Evolutionary conservation across 2,329 filamentous ascomycete genomes (phyloP).

Genomic region (Aspergillus brunneoviolaceus): DNA sequence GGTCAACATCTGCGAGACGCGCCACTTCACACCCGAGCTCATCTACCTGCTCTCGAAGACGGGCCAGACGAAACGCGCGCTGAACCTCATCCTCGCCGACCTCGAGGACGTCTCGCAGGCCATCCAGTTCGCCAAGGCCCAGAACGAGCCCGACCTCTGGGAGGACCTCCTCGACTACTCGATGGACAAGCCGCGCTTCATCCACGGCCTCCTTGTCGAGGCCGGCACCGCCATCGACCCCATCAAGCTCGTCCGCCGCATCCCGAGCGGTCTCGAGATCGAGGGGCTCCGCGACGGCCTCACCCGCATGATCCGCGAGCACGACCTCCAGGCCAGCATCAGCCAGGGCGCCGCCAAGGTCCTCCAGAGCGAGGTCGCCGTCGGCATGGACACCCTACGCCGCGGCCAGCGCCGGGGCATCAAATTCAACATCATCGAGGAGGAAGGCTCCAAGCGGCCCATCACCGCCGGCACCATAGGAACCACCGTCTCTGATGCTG

Average conservation of each 20-base stretch:
- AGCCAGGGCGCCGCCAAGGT: conserved; percentile 86
- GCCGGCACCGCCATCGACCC: conserved; percentile 93
- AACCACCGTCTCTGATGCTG: background rate
- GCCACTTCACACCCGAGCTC: conserved; percentile 84
- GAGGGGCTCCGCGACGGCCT: conserved; percentile 85
- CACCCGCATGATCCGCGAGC: conserved; percentile 87
- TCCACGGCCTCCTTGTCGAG: conserved; percentile 85
- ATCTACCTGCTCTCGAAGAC: conserved; percentile 95
- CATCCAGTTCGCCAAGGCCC: conserved; percentile 90
- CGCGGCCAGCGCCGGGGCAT: conserved; percentile 79
- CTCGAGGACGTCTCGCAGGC: conserved; percentile 87
- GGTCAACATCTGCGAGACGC: conserved; percentile 73
- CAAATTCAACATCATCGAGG: conserved; percentile 72
- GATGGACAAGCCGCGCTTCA: conserved; percentile 97
- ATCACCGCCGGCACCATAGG: background rate
- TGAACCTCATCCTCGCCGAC: conserved; percentile 92
- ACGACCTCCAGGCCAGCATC: conserved; percentile 92
- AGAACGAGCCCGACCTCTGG: conserved; percentile 91
- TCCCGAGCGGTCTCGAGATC: conserved; percentile 90
- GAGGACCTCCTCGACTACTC: conserved; percentile 91
- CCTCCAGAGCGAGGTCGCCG: conserved; percentile 79
- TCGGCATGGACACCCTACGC: conserved; percentile 77
- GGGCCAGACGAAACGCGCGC: conserved; percentile 84
- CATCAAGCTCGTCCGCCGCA: conserved; percentile 82
- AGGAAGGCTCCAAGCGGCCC: conserved; percentile 12